Evolutionary conservation across 2,329 filamentous ascomycete genomes (phyloP), one percentile per base, ranked within the genome.

Genomic region (Sporothrix luriei): DNA sequence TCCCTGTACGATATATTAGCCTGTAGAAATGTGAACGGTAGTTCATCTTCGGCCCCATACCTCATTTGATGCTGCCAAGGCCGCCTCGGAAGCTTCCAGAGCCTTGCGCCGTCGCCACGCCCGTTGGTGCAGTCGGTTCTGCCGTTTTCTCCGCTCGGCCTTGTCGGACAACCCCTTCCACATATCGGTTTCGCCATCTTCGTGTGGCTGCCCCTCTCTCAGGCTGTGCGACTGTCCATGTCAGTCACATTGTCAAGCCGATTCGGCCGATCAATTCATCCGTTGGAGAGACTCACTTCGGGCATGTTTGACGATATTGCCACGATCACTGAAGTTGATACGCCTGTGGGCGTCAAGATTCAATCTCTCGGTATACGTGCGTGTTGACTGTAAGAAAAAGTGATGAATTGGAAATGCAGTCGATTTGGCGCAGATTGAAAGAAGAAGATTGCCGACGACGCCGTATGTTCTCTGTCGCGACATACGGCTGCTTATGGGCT

Each of bases 121-220:
- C 26, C 70, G 51, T 24, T 73, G 72, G 65, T 72, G 67, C 26
- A 70, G 26, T n/a, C 72, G 57, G 68, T 73, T 73, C 66, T 74
- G 73, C 11, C 68, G 26, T 51, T 64, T 68, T 21, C 71, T 65
- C 51, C 72, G 61, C 72, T 73, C 73, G 24, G 69, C 69, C 26
- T 64, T 66, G 49, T 72, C 70, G n/a, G 43, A 48, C 9, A 69
- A 19, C 2, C 55, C 57, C 7, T 38, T 46, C 70, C 70, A 71
- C 13, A 2, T 46, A 21, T 62, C 57, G 38, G 13, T n/a, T 11
- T 62, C 57, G 26, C 48, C 26, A 16, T 49, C 51, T 14, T 67
- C 66, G 13, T 26, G 57, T 38, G 13, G 5, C n/a, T 46, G 19
- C 38, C 21, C 13, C 11, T 10, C 46, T 13, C 11, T 19, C 38